Evolutionary conservation across 306 rosid species (phyloP), one percentile per base, ranked within the genome.

Genomic region (Lablab purpureus): DNA sequence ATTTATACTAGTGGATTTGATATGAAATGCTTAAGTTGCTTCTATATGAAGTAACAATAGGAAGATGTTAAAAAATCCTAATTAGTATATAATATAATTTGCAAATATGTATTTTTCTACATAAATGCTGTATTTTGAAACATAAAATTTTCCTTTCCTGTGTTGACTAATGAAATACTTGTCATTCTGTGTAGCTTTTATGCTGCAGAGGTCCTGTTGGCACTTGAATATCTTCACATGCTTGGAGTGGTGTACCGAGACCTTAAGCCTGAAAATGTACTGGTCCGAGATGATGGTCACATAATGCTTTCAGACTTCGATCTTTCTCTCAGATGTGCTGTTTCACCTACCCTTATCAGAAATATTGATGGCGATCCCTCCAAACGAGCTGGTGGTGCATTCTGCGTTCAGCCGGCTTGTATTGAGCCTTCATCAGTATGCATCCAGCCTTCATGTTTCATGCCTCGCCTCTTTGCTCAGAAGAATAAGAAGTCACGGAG

Each of bases 141-240:
- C 37, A 49, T 74, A 10, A 11, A 62, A n/a, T 21, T 55, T 37
- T 64, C 40, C 41, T 36, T 71, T 32, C 55, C n/a, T 1, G 22
- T 9, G 62, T 47, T 28, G 22, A 78, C 76, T 65, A 25, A 40
- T 41, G 3, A 78, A 65, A 41, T 71, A 9, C 13, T 70, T 79
- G 51, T 54, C 36, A 40, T 62, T 23, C 25, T 70, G 15, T 60
- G 69, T 50, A 87, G 91, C 34, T 88, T 88, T 71, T 88, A 85
- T 83, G 91, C 89, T 12, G 85, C 91, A 6, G 91, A 88, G 82
- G 91, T 88, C 10, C 75, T 88, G 4, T 74, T 88, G 71, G 91
- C 91, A 30, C 76, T 88, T 11, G 91, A 88, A 66, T 88, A 88
- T 51, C 89, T 88, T 45, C 91, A 88, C 83, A 88, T 88, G 91